Base-by-base conservation (phyloP, 2,329 filamentous ascomycete species). In the Colletotrichum camelliae region DNA sequence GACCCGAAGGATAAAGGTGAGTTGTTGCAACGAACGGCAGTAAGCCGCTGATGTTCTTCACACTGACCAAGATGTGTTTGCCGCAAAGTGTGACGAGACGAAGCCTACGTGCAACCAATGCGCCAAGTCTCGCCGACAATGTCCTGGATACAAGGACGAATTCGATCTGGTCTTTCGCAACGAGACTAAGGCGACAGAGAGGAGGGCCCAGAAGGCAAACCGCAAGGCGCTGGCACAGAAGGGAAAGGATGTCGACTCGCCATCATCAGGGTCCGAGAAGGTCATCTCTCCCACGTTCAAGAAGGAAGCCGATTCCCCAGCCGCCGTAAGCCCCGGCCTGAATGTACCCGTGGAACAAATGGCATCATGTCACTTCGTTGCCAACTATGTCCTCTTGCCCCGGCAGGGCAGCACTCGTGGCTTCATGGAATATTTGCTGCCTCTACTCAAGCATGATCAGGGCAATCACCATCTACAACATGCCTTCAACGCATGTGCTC, bases 101-200 rank as follows among this genome's bases (percentile, higher is more conserved):
- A 93, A 91, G 77, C 92, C 92, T 12, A 91, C 89, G 7, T 94
- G 92, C 83, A 89, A 89, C 55, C 92, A 93, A 81, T 94, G 92
- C 80, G 85, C 88, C 77, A 93, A 93, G 80, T 93, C 91, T 48
- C 87, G 90, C 73, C 89, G 91, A 52, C 86, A 89, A 78, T 94
- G 92, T 80, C 92, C 92, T 4, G 92, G 92, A 61, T 94, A 94
- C 83, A 92, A 91, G 81, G 91, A 94, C 80, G 92, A 94, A 78
- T 94, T 94, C 79, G 93, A 95, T 79, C 85, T 94, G 29, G 90
- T 95, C 70, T 94, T 94, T 79, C 91, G 93, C 72, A 93, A 94
- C 81, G 93, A 94, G 84, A 94, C 93, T 33, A 90, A 91, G 78
- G 92, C 92, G 2, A 93, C 93, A 39, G 92, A 92, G 80, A 88